Evolutionary conservation across 768 basidiomycete species (phyloP).

Genomic region (Tricholomella constricta): DNA sequence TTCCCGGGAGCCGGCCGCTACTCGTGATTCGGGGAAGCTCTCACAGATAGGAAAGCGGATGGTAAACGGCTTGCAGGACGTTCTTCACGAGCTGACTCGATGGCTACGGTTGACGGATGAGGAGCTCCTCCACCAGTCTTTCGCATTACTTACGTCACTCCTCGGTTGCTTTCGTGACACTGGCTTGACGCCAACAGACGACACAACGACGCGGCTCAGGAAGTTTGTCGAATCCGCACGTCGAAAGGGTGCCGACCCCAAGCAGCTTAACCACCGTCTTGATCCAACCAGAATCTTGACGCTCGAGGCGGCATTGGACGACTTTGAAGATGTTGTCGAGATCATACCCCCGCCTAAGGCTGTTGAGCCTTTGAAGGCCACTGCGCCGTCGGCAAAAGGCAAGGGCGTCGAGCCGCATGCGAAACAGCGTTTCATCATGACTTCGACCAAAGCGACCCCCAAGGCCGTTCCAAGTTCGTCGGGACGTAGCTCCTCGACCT

Average conservation of each 20-base stretch:
- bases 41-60: slow-evolving; percentile 71
- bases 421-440: slow-evolving; percentile 15
- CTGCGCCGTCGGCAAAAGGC: slow-evolving; percentile 8
- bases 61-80: slow-evolving; percentile 74
- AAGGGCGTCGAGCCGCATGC: slow-evolving; percentile 1
- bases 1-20: slow-evolving; percentile 28
- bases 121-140: slow-evolving; percentile 89
- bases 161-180: slow-evolving; percentile 75
- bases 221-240: slow-evolving; percentile 65
- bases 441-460: slow-evolving; percentile 11
- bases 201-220: slow-evolving; percentile 64
- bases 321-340: slow-evolving; percentile 65
- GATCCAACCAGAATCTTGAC: slow-evolving; percentile 60
- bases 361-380: slow-evolving; percentile 11
- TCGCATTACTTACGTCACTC: slow-evolving; percentile 77
- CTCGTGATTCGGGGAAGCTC: slow-evolving; percentile 43
- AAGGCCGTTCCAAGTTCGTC: slow-evolving; percentile 7
- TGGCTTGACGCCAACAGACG: slow-evolving; percentile 53
- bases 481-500: slow-evolving; percentile 10
- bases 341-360: slow-evolving; percentile 51
- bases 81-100: slow-evolving; percentile 74
- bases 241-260: slow-evolving; percentile 39
- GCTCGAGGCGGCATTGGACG: slow-evolving; percentile 65
- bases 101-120: slow-evolving; percentile 95
- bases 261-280: slow-evolving; percentile 51